These are phyloP conservation scores for Solanum ossicruentum DNA, from an alignment of 257 asterid species.

Conservation along the genomic window DNA sequence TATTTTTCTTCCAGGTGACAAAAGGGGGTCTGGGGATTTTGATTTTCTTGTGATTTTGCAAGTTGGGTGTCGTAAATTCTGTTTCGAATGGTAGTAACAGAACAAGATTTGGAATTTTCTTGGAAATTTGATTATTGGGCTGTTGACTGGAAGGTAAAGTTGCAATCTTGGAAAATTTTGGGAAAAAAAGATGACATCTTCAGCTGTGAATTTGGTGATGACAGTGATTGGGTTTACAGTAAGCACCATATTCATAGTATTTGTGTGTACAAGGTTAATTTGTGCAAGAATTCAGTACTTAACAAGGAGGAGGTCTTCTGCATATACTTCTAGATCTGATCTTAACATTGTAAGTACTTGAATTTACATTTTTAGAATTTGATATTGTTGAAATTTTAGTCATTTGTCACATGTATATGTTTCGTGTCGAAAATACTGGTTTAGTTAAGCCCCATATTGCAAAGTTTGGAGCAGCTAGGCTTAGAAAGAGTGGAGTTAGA, in stretches of 20 bases:
- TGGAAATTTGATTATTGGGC: not conserved
- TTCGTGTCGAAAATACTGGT: not conserved
- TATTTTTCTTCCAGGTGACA: not conserved
- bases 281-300: constrained; percentile 66
- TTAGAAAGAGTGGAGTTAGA: not conserved
- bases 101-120: not conserved
- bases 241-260: constrained; percentile 64
- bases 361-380: not conserved
- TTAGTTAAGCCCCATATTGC: not conserved
- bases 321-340: constrained; percentile 52
- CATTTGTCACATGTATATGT: not conserved
- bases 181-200: constrained; percentile 27
- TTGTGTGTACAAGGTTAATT: constrained; percentile 72
- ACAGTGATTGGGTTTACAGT: constrained; percentile 76
- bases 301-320: constrained; percentile 37
- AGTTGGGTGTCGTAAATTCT: not conserved
- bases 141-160: not conserved
- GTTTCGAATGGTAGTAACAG: not conserved
- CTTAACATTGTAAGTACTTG: constrained; percentile 48
- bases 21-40: not conserved
- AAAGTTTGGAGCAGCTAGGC: not conserved
- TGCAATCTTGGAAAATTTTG: not conserved
- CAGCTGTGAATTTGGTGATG: constrained; percentile 73
- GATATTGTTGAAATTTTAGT: not conserved
- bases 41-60: not conserved